Evolutionary conservation across 23 red algal genomes (phyloP), one percentile per base, ranked within the genome.

Genomic region (Gracilaria caudata): DNA sequence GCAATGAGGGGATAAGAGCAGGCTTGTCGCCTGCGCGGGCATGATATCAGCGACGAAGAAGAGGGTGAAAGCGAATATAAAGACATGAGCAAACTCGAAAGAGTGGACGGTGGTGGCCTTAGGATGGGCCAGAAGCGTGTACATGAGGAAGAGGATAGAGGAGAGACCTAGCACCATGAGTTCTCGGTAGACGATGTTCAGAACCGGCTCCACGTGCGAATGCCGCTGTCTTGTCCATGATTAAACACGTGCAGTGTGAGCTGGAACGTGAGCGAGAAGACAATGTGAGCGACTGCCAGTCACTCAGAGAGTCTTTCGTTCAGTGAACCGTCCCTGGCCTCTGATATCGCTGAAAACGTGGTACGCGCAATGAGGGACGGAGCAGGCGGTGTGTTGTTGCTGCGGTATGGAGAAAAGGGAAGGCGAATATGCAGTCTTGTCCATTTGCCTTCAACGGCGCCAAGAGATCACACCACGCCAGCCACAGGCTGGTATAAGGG

Each of bases 11-110:
- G 77, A 82, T 28, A 92, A 64, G 38, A 32, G 38, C 2, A 94
- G 75, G 54, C 77, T 84, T 0, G 78, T 51, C 14, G 36, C 78
- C 36, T 68, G 25, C 26, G 92, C 64, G 29, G 72, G 36, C 23
- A 83, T 40, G 71, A 94, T 84, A 17, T 61, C 82, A 71, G 87
- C 13, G 63, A 59, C 80, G 76, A 81, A 83, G 30, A 94, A 74
- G 41, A 94, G 63, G 32, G 92, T 84, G 53, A 94, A 57, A 20
- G 87, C 40, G 37, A 94, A 94, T 68, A 94, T 86, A 58, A 94
- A 84, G 20, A 94, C 24, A 65, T 94, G 92, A 1, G 92, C 92
- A 10, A 84, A 80, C 74, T 94, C 92, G 64, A 94, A 94, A n/a
- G 92, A 84, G 6, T 80, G 35, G 17, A 94, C 47, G 39, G 63